phyloP scores from a whole-genome alignment of 106 monocot species.

The Allium fistulosum region DNA sequence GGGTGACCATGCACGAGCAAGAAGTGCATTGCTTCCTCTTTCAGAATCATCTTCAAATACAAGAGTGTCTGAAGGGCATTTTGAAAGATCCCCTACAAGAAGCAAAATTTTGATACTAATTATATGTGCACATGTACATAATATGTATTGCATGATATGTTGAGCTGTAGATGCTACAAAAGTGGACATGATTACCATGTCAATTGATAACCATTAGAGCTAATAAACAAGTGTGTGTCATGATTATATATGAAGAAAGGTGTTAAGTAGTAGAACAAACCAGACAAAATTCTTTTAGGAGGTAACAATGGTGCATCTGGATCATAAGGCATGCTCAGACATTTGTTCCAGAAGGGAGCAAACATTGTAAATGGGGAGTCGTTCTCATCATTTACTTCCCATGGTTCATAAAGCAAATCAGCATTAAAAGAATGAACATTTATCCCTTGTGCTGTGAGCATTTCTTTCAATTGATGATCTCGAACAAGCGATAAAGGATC shows the following conservation, averaged over 20 bases:
- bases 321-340: slow-evolving; percentile 89
- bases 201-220: too few species aligned
- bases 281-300: slow-evolving; percentile 66
- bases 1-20: slow-evolving; percentile 88
- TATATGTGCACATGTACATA: too few species aligned
- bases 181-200: too few species aligned
- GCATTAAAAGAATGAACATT: slow-evolving; percentile 77
- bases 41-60: slow-evolving; percentile 88
- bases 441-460: slow-evolving; percentile 48
- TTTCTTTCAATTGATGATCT: slow-evolving; percentile 74
- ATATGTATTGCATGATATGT: too few species aligned
- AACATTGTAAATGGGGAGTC: slow-evolving; percentile 66
- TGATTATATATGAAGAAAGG: too few species aligned
- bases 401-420: slow-evolving; percentile 92
- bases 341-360: slow-evolving; percentile 81
- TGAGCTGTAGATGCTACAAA: too few species aligned
- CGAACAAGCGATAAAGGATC: slow-evolving; percentile 91
- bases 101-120: too few species aligned
- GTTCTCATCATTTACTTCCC: slow-evolving; percentile 86
- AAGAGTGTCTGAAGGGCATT: slow-evolving; percentile 57
- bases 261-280: slow-evolving; percentile 14
- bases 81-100: slow-evolving; percentile 36
- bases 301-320: slow-evolving; percentile 74
- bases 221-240: too few species aligned
- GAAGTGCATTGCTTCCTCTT: slow-evolving; percentile 86